These are phyloP conservation scores for Chytridium lagenaria DNA, from an alignment of 371 early-diverging fungal species.

Conservation along the genomic window DNA sequence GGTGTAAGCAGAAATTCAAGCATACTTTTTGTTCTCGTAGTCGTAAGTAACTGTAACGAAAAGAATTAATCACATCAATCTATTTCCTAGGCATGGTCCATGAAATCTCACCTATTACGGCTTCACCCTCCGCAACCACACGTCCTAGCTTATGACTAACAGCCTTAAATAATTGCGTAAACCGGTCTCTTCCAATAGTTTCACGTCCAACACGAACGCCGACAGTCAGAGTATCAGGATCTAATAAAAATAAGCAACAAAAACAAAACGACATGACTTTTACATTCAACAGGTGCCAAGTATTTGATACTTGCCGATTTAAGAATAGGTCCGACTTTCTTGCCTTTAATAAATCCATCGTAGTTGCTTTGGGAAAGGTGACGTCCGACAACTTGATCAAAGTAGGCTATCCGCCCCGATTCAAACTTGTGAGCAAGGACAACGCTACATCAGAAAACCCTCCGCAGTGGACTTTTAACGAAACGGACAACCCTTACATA, in stretches of 20 bases:
- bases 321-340: constrained; percentile 41
- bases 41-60: constrained; percentile 31
- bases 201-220: constrained; percentile 25
- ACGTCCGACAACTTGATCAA: constrained; percentile 43
- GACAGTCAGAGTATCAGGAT: constrained; percentile 46
- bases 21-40: constrained; percentile 32
- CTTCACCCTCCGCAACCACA: constrained; percentile 31
- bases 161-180: constrained; percentile 30
- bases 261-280: neutral
- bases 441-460: neutral
- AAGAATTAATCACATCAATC: neutral
- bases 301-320: constrained; percentile 39
- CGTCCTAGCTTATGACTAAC: constrained; percentile 32
- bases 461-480: neutral
- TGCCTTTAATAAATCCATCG: constrained; percentile 32
- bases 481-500: constrained; percentile 31
- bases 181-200: constrained; percentile 32
- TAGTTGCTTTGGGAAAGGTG: constrained; percentile 24
- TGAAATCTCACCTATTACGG: constrained; percentile 20
- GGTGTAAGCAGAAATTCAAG: neutral
- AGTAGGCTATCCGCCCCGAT: constrained; percentile 40
- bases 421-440: constrained; percentile 19
- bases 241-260: neutral
- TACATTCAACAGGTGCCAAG: constrained; percentile 31
- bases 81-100: no score